Percentiles rank a stretch among this genome's conserved stretches.
phyloP scores from a whole-genome alignment of 768 basidiomycete genomes.

The Termitomyces sp. region DNA sequence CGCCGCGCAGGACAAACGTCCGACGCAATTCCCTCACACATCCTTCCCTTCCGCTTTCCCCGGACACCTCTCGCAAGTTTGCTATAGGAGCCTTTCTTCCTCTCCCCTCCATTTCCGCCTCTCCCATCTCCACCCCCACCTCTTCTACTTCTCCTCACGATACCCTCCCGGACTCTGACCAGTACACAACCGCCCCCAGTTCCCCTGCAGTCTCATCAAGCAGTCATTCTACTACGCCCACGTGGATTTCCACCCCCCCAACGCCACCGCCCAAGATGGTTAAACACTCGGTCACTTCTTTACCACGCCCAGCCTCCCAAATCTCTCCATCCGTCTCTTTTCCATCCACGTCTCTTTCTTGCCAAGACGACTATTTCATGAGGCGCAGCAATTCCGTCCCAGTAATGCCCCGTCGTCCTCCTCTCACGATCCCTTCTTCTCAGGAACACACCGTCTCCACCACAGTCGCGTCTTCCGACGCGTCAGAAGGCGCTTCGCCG shows the following conservation, averaged over 20 bases:
- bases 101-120: conserved; percentile 56
- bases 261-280: conserved; percentile 46
- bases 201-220: conserved; percentile 14
- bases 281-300: conserved; percentile 32
- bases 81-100: conserved; percentile 39
- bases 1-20: conserved; percentile 6
- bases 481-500: not conserved
- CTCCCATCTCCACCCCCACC: conserved; percentile 53
- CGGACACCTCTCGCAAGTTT: conserved; percentile 18
- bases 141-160: conserved; percentile 26
- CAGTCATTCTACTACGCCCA: conserved; percentile 33
- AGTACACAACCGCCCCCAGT: conserved; percentile 17
- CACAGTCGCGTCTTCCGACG: conserved; percentile 1
- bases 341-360: conserved; percentile 34
- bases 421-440: conserved; percentile 14
- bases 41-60: not conserved
- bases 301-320: conserved; percentile 27
- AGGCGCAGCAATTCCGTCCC: conserved; percentile 44
- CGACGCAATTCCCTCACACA: conserved; percentile 2
- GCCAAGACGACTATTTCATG: conserved; percentile 22
- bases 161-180: conserved; percentile 10
- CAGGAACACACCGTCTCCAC: not conserved
- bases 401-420: conserved; percentile 21
- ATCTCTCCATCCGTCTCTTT: conserved; percentile 44
- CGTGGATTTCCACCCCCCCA: conserved; percentile 57